Evolutionary conservation across 2,329 filamentous ascomycete species (phyloP), one percentile per base, ranked within the genome.

Genomic region (Cytospora schulzeri): DNA sequence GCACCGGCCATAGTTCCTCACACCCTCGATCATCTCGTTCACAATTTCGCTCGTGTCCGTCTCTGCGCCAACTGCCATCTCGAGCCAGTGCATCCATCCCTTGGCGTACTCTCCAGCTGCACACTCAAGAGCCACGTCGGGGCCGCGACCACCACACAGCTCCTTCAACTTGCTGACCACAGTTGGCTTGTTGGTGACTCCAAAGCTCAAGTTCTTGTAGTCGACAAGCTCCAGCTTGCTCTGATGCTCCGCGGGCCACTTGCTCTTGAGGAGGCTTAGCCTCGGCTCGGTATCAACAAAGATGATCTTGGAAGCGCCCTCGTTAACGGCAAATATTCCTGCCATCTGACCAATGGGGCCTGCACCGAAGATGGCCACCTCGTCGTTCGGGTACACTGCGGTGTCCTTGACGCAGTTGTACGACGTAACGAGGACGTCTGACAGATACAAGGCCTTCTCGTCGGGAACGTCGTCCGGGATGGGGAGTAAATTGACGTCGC

Each of bases 311-410:
- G 78, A 83, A 0, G 92, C 92, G 11, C 91, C 91, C 62, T 92
- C 87, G n/a, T 86, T 77, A 63, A 91, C 80, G 0, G 88, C 86
- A 78, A 94, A 96, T 60, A 91, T 81, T 1, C 88, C 90, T 2
- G 83, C 85, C 90, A 96, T 95, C 72, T 96, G 91, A 0, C 93
- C 92, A 59, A 96, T 91, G 0, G 92, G 93, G 0, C 92, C 92
- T 0, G 89, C 91, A n/a, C 92, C 92, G 67, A 91, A 96, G 66
- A 96, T 87, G 38, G 91, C 92, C 1, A 96, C 92, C 2, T 88
- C 80, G 70, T 96, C 92, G 15, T 85, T 87, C 38, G 89, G 81
- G 67, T 91, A 88, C n/a, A 96, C 89, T 1, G 86, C 89, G 0
- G 92, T 96, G 72, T 96, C 92, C 51, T 93, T 88, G 45, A 96